phyloP scores from a whole-genome alignment of 2,329 filamentous ascomycete genomes.

The Paramyrothecium sp. region DNA sequence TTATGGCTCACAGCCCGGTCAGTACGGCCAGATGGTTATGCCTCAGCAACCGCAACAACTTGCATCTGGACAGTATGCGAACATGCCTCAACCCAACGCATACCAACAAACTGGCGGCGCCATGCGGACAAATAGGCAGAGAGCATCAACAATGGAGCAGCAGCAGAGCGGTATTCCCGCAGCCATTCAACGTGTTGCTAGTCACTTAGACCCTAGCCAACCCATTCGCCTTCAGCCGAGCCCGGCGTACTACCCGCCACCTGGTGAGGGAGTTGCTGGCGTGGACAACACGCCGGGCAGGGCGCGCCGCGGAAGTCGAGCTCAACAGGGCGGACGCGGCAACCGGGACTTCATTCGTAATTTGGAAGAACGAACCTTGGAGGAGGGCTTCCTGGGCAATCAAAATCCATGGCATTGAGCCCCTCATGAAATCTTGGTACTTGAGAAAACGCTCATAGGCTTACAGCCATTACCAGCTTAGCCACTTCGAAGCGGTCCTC shows the following conservation, averaged over 20 bases:
- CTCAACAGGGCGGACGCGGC: slow-evolving; percentile 56
- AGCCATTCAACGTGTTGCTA: slow-evolving; percentile 90
- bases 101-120: slow-evolving; percentile 63
- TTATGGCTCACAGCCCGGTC: slow-evolving; percentile 70
- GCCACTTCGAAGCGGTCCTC: no score
- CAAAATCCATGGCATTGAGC: slow-evolving; percentile 67
- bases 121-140: slow-evolving; percentile 74
- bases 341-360: slow-evolving; percentile 93
- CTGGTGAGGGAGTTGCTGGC: slow-evolving; percentile 73
- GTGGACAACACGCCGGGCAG: slow-evolving; percentile 57
- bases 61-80: slow-evolving; percentile 61
- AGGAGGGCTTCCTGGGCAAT: slow-evolving; percentile 79
- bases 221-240: slow-evolving; percentile 94
- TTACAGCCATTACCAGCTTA: no score
- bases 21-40: slow-evolving; percentile 74
- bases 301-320: slow-evolving; percentile 73
- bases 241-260: slow-evolving; percentile 94
- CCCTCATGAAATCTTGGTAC: slow-evolving; percentile 6
- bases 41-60: slow-evolving; percentile 66
- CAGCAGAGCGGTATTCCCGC: slow-evolving; percentile 90
- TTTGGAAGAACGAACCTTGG: slow-evolving; percentile 88
- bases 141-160: slow-evolving; percentile 95
- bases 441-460: not conserved
- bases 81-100: slow-evolving; percentile 49
- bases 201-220: slow-evolving; percentile 90